Base-by-base conservation (phyloP, 371 early-diverging fungal species). In the Mucor sp. region DNA sequence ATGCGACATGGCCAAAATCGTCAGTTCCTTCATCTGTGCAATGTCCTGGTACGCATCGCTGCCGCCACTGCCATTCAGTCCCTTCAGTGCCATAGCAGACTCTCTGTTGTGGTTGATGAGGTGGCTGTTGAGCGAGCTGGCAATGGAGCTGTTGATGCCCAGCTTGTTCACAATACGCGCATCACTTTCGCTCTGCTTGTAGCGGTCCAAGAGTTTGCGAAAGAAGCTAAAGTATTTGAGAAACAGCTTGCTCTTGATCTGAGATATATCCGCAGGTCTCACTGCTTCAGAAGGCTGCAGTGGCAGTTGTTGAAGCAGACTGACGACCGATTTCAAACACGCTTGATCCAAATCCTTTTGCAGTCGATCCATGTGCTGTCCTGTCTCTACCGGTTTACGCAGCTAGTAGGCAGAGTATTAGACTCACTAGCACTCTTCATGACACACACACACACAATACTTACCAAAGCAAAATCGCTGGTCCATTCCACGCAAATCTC, bases 1-100 rank as follows among this genome's bases (percentile, higher is more conserved):
- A 72, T 95, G 93, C 33, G 95, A 94, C 71, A 97, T 82, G 7
- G 94, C 94, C 50, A 93, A 81, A 74, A 96, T 94, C 1, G 96
- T 91, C 62, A 90, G 89, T 32, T 94, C 91, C 72, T 94, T 93
- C 35, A 94, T 74, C 6, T 85, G 87, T 4, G 81, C 82, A 32
- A 86, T 76, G 76, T 91, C 89, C 27, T 87, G 87, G 28, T 32
- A 58, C 6, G 14, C 14, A 33, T 57, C 65, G 23, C 12, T 23
- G 23, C 9, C 65, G 23, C 12, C 50, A 50, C 9, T 32, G 7
- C 27, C 23, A 21, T 30, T 41, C 11, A 60, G 6, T 12, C 39
- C 21, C 4, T 59, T 65, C 6, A 44, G 19, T 15, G 48, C n/a
- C n/a, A n/a, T 2, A 2, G 47, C 11, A 2, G 47, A 41, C 23